Conservation (phyloP, 2,329 filamentous ascomycete species). For the Fusarium nygamai region DNA sequence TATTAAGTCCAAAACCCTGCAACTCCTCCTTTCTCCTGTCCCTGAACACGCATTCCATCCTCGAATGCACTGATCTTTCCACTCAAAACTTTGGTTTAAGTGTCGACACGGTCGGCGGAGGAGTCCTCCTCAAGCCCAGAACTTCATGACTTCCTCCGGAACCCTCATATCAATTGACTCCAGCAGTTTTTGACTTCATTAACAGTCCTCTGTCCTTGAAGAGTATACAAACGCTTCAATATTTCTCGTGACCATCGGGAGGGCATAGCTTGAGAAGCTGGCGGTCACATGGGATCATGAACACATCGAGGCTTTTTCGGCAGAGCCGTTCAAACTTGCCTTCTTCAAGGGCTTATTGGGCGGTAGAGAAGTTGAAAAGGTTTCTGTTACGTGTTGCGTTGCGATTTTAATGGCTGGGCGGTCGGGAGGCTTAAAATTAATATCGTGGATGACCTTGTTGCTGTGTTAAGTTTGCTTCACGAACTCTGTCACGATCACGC, state of each 20-base stretch:
- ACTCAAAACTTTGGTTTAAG: conserved; percentile 38
- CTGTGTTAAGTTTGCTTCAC: not conserved
- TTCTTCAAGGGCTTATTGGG: conserved; percentile 4
- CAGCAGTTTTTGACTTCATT: conserved; percentile 8
- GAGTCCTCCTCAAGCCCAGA: conserved; percentile 44
- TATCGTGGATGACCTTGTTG: not conserved
- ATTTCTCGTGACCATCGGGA: too few relatives aligned
- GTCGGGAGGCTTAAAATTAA: not conserved
- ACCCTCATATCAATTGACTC: conserved; percentile 33
- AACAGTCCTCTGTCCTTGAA: too few relatives aligned
- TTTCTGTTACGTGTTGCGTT: not conserved
- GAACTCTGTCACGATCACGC: not conserved
- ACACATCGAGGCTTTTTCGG: conserved; percentile 9
- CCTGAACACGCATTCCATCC: conserved; percentile 44
- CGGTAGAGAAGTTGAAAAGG: conserved; percentile 12
- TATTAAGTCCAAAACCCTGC: conserved; percentile 38
- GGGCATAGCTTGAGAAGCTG: not conserved
- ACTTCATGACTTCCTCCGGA: conserved; percentile 40
- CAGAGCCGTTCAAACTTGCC: not conserved
- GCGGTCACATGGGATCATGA: not conserved
- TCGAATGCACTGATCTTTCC: conserved; percentile 22
- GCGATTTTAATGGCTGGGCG: rapidly evolving
- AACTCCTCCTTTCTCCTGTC: conserved; percentile 8
- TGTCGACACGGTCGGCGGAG: conserved; percentile 46
- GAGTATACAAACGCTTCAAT: too few relatives aligned